phyloP scores from a whole-genome alignment of 345 rosid species.

The Citrus reticulata region DNA sequence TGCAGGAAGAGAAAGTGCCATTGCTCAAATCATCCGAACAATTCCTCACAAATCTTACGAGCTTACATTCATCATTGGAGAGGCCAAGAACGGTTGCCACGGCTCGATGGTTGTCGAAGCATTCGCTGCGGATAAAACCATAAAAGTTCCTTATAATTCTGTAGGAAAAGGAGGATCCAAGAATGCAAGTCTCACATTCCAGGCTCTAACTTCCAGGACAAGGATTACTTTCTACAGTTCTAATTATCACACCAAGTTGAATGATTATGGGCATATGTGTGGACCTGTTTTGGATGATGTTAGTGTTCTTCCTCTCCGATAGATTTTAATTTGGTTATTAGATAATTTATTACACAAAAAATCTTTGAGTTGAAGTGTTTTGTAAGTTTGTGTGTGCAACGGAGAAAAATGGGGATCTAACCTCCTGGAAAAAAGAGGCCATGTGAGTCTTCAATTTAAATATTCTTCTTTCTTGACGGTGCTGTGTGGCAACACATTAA shows the following conservation, averaged over 20 bases:
- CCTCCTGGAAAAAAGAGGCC: background rate
- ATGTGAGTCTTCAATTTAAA: background rate
- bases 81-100: constrained; percentile 73
- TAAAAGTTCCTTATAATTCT: constrained; percentile 44
- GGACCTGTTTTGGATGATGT: constrained; percentile 87
- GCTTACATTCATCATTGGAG: constrained; percentile 59
- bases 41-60: constrained; percentile 38
- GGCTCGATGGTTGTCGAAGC: constrained; percentile 86
- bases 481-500: no score
- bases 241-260: constrained; percentile 64
- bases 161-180: constrained; percentile 51
- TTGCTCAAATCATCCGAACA: constrained; percentile 75
- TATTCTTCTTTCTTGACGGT: no score
- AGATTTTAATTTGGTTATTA: background rate
- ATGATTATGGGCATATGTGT: constrained; percentile 76
- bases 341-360: no score
- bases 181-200: constrained; percentile 42
- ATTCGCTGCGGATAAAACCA: constrained; percentile 45
- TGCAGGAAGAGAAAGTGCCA: constrained; percentile 81
- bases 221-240: constrained; percentile 71
- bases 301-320: constrained; percentile 20
- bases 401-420: background rate
- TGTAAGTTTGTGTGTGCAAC: background rate
- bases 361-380: no score
- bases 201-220: constrained; percentile 44